Conservation (phyloP, 1,139 yeast genomes). For the Yamadazyma sp. region DNA sequence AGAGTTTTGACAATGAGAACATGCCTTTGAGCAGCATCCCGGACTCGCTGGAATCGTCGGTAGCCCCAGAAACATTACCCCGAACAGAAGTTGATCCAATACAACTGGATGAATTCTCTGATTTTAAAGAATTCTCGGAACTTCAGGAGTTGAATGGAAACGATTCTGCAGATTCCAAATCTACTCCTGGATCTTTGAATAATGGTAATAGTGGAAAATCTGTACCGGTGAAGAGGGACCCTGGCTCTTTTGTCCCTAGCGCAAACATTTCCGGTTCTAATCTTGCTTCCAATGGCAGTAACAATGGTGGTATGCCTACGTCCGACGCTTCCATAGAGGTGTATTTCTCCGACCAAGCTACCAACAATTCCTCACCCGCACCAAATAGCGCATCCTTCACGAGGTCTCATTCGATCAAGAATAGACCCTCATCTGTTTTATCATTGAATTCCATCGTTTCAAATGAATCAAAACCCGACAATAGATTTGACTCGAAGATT, state of each 20-base stretch:
- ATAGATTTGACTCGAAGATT: constrained; percentile 1
- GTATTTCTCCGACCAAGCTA: constrained; percentile 2
- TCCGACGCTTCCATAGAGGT: constrained; percentile 1
- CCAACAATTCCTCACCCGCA: background rate
- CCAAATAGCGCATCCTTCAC: constrained; percentile 5
- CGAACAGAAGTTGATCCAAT: background rate
- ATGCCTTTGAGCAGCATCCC: constrained; percentile 39
- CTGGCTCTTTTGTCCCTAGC: background rate
- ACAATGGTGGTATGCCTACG: background rate
- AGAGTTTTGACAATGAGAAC: constrained; percentile 39
- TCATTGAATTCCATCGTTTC: constrained; percentile 37
- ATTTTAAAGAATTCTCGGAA: background rate
- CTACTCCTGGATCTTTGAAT: background rate
- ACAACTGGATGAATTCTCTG: constrained; percentile 1
- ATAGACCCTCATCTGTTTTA: constrained; percentile 45
- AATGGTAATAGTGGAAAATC: background rate
- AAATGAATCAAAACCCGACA: constrained; percentile 10
- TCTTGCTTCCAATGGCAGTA: background rate
- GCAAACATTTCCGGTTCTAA: background rate
- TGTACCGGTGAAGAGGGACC: background rate
- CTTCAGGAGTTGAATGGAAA: background rate
- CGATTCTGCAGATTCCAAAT: background rate
- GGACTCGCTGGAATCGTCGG: constrained; percentile 6
- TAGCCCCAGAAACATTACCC: constrained; percentile 4
- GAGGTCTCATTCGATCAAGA: constrained; percentile 13